phyloP scores from a whole-genome alignment of 306 rosid species.

The Arachis stenosperma region DNA sequence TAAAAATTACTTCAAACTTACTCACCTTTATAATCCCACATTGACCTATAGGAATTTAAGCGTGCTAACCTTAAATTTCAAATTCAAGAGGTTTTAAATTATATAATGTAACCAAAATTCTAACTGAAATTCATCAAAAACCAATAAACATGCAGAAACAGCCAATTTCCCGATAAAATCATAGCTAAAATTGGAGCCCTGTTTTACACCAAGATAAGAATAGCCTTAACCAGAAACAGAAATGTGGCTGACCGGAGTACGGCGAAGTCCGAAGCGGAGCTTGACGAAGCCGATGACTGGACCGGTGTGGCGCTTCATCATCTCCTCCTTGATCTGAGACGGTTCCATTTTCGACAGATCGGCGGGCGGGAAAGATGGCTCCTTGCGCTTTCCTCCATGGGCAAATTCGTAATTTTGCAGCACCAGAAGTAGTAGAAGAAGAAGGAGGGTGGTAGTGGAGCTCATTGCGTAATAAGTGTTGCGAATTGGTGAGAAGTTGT shows the following conservation, averaged over 20 bases:
- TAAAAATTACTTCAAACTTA: too few species aligned
- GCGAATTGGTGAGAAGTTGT: too few species aligned
- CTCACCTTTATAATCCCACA: too few species aligned
- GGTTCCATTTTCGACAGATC: slow-evolving; percentile 66
- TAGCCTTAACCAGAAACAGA: not conserved
- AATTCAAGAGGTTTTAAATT: too few species aligned
- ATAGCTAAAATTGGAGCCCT: slow-evolving; percentile 6
- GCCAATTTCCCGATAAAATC: not conserved
- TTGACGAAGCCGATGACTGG: slow-evolving; percentile 82
- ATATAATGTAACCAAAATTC: not conserved
- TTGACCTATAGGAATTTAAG: too few species aligned
- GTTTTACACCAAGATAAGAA: not conserved
- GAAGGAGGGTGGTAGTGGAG: slow-evolving; percentile 27
- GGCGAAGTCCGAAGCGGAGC: slow-evolving; percentile 70
- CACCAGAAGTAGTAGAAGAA: slow-evolving; percentile 38
- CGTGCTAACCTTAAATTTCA: too few species aligned
- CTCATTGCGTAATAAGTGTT: slow-evolving; percentile 8
- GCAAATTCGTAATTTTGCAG: slow-evolving; percentile 34
- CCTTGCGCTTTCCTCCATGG: slow-evolving; percentile 57
- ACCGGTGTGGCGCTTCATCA: slow-evolving; percentile 69
- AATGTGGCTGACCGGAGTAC: slow-evolving; percentile 54
- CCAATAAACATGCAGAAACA: not conserved
- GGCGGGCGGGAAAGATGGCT: slow-evolving; percentile 53
- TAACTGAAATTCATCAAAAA: not conserved
- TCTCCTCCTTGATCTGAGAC: slow-evolving; percentile 78